These are phyloP conservation scores for Myxozyma sirexii DNA, from an alignment of 805 yeast genomes.

Conservation along the genomic window DNA sequence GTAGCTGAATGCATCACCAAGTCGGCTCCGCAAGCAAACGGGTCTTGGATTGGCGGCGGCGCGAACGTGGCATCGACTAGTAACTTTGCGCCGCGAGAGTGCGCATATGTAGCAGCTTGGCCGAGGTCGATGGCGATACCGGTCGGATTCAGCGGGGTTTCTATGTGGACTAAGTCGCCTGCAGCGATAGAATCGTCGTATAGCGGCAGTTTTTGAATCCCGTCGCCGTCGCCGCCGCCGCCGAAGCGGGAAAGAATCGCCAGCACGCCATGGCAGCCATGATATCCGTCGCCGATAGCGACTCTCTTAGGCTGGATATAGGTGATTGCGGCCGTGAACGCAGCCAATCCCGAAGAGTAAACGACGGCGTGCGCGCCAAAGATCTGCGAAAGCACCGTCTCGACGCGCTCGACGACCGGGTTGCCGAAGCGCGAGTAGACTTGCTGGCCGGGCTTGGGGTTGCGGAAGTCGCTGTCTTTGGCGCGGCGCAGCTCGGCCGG, in stretches of 20 bases:
- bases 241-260: conserved; percentile 62
- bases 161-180: conserved; percentile 82
- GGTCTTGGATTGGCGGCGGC: conserved; percentile 85
- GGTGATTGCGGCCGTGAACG: conserved; percentile 74
- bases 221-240: conserved; percentile 43
- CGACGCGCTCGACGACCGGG: conserved; percentile 71
- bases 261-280: conserved; percentile 77
- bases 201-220: conserved; percentile 48
- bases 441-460: conserved; percentile 41
- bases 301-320: conserved; percentile 71
- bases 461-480: conserved; percentile 34
- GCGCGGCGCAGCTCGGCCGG: conserved; percentile 57
- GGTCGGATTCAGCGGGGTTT: conserved; percentile 86
- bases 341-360: conserved; percentile 79
- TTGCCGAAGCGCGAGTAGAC: conserved; percentile 75
- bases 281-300: conserved; percentile 80
- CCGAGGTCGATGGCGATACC: conserved; percentile 67
- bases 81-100: conserved; percentile 71
- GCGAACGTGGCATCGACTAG: conserved; percentile 88
- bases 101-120: conserved; percentile 69
- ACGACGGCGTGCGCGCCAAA: conserved; percentile 67
- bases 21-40: conserved; percentile 83
- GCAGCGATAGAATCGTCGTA: conserved; percentile 52
- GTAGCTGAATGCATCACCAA: conserved; percentile 92
- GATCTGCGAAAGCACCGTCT: conserved; percentile 61